A percentile compares a stretch with the other conserved stretches of the same genome.
These are phyloP conservation scores for Verticillium klebahnii DNA, from an alignment of 2,329 filamentous ascomycete genomes.

Conservation along the genomic window DNA sequence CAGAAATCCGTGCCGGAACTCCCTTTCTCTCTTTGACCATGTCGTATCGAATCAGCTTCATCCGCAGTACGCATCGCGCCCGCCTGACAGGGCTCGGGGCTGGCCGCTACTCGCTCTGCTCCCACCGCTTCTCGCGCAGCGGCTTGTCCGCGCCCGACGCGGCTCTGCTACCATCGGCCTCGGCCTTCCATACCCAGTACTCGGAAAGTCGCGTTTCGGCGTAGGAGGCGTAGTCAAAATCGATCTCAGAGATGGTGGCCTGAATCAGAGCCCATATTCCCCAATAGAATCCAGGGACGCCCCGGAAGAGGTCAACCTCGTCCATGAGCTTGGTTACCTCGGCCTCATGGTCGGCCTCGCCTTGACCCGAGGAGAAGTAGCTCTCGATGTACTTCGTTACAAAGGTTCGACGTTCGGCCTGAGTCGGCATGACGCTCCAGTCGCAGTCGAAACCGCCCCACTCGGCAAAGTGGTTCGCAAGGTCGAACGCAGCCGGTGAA, in stretches of 20 bases:
- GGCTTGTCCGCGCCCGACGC: constrained; percentile 55
- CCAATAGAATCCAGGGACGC: constrained; percentile 85
- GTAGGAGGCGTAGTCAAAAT: constrained; percentile 94
- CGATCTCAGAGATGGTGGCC: constrained; percentile 87
- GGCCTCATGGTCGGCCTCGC: constrained; percentile 45
- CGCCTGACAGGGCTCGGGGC: background rate
- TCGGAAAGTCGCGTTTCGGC: constrained; percentile 82
- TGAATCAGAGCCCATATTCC: constrained; percentile 96
- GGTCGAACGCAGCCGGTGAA: constrained; percentile 90
- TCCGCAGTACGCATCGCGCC: background rate
- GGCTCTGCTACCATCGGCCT: constrained; percentile 58
- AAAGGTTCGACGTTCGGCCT: constrained; percentile 72
- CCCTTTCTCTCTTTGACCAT: background rate
- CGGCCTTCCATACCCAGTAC: constrained; percentile 88
- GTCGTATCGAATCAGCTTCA: background rate
- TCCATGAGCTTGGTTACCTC: constrained; percentile 66
- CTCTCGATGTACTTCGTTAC: constrained; percentile 75
- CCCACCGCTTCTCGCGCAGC: constrained; percentile 77
- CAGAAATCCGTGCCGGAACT: constrained; percentile 12
- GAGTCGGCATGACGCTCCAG: constrained; percentile 75
- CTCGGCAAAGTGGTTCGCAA: constrained; percentile 97
- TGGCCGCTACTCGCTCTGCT: constrained; percentile 37
- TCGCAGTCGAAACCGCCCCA: constrained; percentile 98
- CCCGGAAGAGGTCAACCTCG: constrained; percentile 84
- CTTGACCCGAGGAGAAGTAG: constrained; percentile 54